Evolutionary conservation across 1,284 basidiomycete genomes (phyloP).

Genomic region (Moniliophthora roreri): DNA sequence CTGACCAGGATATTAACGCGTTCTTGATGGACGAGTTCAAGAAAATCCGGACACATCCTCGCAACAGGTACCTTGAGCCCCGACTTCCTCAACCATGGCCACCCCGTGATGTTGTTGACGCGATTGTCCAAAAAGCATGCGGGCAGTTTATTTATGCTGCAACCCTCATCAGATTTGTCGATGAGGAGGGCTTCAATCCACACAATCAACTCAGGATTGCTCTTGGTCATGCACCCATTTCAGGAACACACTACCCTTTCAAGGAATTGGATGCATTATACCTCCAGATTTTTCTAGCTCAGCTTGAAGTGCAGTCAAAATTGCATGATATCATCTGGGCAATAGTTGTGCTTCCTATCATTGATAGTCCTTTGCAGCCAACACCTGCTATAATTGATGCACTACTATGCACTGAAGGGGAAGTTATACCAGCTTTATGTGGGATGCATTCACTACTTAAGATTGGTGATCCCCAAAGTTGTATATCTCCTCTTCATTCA

Average conservation of each 20-base stretch:
- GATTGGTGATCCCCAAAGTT: not conserved
- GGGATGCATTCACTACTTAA: not conserved
- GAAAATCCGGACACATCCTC: not conserved
- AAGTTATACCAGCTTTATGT: not conserved
- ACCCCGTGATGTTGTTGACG: slow-evolving; percentile 14
- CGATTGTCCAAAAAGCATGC: slow-evolving; percentile 21
- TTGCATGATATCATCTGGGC: not conserved
- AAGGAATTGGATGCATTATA: slow-evolving; percentile 24
- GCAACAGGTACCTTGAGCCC: not conserved
- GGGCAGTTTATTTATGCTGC: slow-evolving; percentile 27
- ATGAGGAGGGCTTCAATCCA: slow-evolving; percentile 20
- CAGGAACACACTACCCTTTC: slow-evolving; percentile 12
- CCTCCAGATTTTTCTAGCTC: not conserved
- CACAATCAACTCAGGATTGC: slow-evolving; percentile 22
- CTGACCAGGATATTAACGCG: not conserved
- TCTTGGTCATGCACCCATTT: slow-evolving; percentile 9
- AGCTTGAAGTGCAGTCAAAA: not conserved
- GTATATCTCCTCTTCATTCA: not conserved
- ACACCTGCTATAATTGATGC: not conserved
- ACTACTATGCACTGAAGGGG: not conserved
- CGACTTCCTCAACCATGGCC: slow-evolving; percentile 19
- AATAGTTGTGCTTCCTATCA: not conserved
- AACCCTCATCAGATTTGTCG: slow-evolving; percentile 25
- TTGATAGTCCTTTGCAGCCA: not conserved
- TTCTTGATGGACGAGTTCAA: not conserved